Evolutionary conservation across 257 asterid species (phyloP), one percentile per base, ranked within the genome.

Genomic region (Penstemon barbatus): DNA sequence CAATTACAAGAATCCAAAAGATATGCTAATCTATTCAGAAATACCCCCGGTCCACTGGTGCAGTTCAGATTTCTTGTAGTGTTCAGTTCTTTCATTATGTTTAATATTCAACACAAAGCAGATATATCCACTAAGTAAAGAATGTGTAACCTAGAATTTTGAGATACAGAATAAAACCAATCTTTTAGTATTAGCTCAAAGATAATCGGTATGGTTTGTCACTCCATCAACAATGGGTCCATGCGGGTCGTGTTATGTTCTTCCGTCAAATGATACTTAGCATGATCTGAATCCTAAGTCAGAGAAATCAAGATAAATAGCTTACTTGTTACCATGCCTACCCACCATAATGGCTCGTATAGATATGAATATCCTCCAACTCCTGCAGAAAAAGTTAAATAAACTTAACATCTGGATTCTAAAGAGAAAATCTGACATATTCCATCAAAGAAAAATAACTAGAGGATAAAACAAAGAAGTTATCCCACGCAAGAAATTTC

Each of bases 281-380:
- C 41, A 55, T 70, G n/a, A 51, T 10, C 11, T 52, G 43, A 51
- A 43, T 66, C 65, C 44, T 53, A 62, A 46, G 37, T 49, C 13
- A 5, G 49, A 25, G 57, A 56, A 67, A 67, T 11, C 59, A 19
- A 63, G 69, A 72, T 40, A 63, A 9, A 60, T 42, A 62, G 80
- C 96, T 85, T 81, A 87, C 97, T 90, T 68, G 97, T 81, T 73
- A 80, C 86, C 94, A 90, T 81, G 82, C 97, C 97, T 65, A 79
- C 81, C 97, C 97, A 90, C 97, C 97, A 90, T 45, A 90, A 82
- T 67, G 97, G 97, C 79, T 90, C 97, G 37, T 71, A 83, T 9
- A 90, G 79, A 71, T 90, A 90, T 3, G 91, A 90, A 68, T 87
- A 90, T 53, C 97, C 97, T 78, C 97, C 97, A 76, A 83, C 86